phyloP scores from a whole-genome alignment of 1,139 yeast genomes.

The Zygoascus hellenicus region DNA sequence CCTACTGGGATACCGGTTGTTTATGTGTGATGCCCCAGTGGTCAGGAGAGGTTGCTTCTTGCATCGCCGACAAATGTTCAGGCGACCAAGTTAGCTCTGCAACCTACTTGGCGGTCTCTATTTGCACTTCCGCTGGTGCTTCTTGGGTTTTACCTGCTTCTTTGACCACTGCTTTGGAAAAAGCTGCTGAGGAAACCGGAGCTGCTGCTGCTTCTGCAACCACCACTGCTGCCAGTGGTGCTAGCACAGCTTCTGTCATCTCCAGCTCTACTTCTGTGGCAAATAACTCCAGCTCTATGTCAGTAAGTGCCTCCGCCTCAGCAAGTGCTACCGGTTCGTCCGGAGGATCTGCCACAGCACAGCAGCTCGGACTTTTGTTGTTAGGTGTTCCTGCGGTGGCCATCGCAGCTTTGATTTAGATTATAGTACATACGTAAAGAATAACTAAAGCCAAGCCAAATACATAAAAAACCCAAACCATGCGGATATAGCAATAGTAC shows the following conservation, averaged over 20 bases:
- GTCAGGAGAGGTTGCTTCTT: slow-evolving; percentile 43
- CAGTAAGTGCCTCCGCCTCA: slow-evolving; percentile 4
- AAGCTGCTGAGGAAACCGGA: slow-evolving; percentile 5
- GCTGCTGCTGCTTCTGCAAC: slow-evolving; percentile 4
- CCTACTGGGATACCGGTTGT: slow-evolving; percentile 53
- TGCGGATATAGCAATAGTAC: too few relatives aligned
- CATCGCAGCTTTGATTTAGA: too few relatives aligned
- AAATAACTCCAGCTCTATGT: slow-evolving; percentile 5
- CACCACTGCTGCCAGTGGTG: slow-evolving; percentile 8
- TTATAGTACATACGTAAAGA: too few relatives aligned
- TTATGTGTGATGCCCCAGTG: slow-evolving; percentile 48
- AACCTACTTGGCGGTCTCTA: slow-evolving; percentile 41
- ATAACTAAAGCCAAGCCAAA: too few relatives aligned
- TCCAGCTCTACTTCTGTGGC: slow-evolving; percentile 7
- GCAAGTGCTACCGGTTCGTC: slow-evolving; percentile 10
- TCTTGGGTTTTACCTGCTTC: slow-evolving; percentile 38
- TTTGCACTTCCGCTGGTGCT: slow-evolving; percentile 44
- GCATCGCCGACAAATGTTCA: slow-evolving; percentile 40
- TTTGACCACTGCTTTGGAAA: slow-evolving; percentile 14
- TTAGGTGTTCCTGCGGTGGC: too few relatives aligned
- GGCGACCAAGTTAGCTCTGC: slow-evolving; percentile 40
- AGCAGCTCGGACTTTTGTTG: too few relatives aligned
- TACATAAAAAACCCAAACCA: too few relatives aligned
- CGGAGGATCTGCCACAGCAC: not conserved
- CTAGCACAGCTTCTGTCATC: slow-evolving; percentile 9